A percentile compares a stretch with the other conserved stretches of the same genome.
Evolutionary conservation across 768 basidiomycete genomes (phyloP).

Genomic region (Termitomyces sp.): DNA sequence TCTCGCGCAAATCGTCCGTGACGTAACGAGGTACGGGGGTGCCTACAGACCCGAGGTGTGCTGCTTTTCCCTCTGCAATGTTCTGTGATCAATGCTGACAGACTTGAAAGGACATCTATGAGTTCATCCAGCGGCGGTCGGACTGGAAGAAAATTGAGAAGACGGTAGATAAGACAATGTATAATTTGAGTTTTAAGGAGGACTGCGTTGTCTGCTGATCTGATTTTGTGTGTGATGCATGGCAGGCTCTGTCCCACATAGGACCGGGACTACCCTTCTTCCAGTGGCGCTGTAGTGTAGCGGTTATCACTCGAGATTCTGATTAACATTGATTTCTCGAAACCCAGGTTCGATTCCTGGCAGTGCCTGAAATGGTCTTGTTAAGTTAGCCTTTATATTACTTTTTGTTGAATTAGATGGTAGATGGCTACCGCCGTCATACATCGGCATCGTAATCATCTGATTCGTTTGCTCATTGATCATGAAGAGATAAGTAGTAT

Average conservation of each 20-base stretch:
- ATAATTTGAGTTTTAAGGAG: slow-evolving; percentile 88
- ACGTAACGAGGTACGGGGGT: slow-evolving; percentile 94
- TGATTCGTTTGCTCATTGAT: too few species aligned
- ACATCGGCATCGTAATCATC: too few species aligned
- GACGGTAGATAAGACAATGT: slow-evolving; percentile 92
- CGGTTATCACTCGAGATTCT: slow-evolving; percentile 9
- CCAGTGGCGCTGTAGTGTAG: slow-evolving; percentile 11
- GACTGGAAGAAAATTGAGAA: slow-evolving; percentile 99
- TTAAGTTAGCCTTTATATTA: too few species aligned
- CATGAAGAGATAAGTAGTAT: too few species aligned
- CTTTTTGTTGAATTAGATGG: too few species aligned
- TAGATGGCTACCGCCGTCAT: too few species aligned
- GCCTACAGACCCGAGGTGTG: slow-evolving; percentile 88
- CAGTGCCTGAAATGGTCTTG: neutral
- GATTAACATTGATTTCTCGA: neutral
- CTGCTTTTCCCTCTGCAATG: neutral
- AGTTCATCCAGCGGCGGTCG: slow-evolving; percentile 89
- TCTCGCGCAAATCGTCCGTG: slow-evolving; percentile 91
- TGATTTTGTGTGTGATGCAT: too few species aligned
- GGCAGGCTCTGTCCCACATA: too few species aligned
- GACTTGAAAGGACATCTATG: slow-evolving; percentile 72
- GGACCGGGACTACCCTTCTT: too few species aligned
- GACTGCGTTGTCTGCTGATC: slow-evolving; percentile 61
- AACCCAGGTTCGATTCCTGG: slow-evolving; percentile 1
- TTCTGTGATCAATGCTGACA: neutral